A percentile compares a stretch with the other conserved stretches of the same genome.
Evolutionary conservation across 768 basidiomycete genomes (phyloP).

Genomic region (Termitomyces sp.): DNA sequence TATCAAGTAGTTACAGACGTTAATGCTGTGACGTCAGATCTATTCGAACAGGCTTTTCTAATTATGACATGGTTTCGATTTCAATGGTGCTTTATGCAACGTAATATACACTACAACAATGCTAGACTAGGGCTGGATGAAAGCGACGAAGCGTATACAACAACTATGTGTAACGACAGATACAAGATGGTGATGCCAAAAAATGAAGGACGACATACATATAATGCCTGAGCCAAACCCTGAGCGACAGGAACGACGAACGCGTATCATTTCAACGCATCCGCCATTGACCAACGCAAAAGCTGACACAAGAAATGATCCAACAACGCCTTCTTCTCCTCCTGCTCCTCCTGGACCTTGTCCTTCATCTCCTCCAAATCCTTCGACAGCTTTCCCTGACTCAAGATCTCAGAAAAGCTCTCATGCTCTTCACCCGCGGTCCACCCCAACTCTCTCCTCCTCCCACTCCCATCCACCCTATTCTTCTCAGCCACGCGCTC

Average conservation of each 20-base stretch:
- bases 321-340: not conserved
- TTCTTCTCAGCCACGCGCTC: not conserved
- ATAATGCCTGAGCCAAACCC: too few relatives aligned
- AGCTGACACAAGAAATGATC: not conserved
- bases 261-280: not conserved
- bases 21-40: too few relatives aligned
- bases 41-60: too few relatives aligned
- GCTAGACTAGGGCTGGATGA: not conserved
- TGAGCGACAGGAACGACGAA: not conserved
- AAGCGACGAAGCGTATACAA: not conserved
- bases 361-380: not conserved
- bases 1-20: too few relatives aligned
- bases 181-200: not conserved
- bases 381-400: not conserved
- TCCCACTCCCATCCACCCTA: not conserved
- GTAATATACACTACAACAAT: not conserved
- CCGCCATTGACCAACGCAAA: not conserved
- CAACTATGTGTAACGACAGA: not conserved
- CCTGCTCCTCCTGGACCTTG: not conserved
- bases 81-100: not conserved
- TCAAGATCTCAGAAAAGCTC: not conserved
- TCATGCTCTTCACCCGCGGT: not conserved
- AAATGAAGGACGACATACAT: too few relatives aligned
- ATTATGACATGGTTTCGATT: not conserved
- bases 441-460: not conserved